phyloP scores from a whole-genome alignment of 345 rosid genomes.

The Salix suchowensis region DNA sequence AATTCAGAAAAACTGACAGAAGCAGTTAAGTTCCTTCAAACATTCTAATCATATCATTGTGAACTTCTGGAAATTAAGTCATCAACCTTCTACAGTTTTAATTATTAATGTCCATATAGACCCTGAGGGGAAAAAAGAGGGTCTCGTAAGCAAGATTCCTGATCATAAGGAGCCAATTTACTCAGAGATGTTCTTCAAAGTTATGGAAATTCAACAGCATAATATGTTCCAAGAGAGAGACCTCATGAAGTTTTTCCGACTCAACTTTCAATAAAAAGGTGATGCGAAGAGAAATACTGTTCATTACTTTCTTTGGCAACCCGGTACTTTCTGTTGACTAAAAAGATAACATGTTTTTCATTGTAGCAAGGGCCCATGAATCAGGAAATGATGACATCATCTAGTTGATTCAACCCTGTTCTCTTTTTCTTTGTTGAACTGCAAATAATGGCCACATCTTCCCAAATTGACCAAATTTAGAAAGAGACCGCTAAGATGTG shows the following conservation, averaged over 20 bases:
- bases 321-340: not conserved
- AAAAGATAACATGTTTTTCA: not conserved
- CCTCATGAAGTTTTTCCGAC: not conserved
- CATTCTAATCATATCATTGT: not conserved
- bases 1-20: not conserved
- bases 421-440: not conserved
- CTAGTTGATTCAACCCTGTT: not conserved
- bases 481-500: no score
- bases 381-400: not conserved
- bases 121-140: not conserved
- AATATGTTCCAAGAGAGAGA: not conserved
- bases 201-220: not conserved
- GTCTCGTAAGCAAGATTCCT: not conserved
- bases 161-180: not conserved
- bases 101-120: not conserved
- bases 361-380: not conserved
- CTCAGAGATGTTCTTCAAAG: not conserved
- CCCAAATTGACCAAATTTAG: no score
- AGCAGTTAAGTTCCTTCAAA: not conserved
- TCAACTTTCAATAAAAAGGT: not conserved
- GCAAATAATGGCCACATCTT: not conserved
- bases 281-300: not conserved
- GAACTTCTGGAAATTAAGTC: not conserved
- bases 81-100: not conserved
- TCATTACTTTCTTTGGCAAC: not conserved